Evolutionary conservation across 495 filamentous ascomycete species (phyloP), one percentile per base, ranked within the genome.

Genomic region (Penicillium pancosmium): DNA sequence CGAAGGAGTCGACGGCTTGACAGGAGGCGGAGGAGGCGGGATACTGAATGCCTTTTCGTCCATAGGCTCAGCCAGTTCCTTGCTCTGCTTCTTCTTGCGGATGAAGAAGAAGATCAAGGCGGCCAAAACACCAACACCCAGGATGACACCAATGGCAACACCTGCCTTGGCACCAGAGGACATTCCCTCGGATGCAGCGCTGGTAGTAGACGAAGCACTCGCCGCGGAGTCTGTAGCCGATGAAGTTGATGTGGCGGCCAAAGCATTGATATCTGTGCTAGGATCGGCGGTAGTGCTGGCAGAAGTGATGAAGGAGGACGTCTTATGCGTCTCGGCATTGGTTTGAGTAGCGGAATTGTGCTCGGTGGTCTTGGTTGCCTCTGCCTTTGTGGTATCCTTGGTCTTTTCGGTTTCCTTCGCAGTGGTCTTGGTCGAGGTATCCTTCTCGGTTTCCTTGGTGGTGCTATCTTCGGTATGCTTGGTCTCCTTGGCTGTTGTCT

Each of bases 131-230:
- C 87, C 78, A 33, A 95, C 72, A 11, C 81, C 83, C 3, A 92
- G 62, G 40, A 91, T 66, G 44, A 91, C 83, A 61, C 92, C 93
- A 68, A 96, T 87, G 4, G 87, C 88, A 51, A 97, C 78, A 54
- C 95, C 95, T 23, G 91, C 93, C 66, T 90, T 93, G 40, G 86
- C 88, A 40, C 86, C 90, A 33, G 57, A 50, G 6, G 63, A 66
- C 41, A 70, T 60, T 12, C 66, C 61, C 4, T 35, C 31, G 15
- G 62, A 62, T 33, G 50, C 18, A 18, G 56, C 43, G 38, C 23
- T 57, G n/a, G 59, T 5, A 8, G 57, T 66, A 8, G 54, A 19
- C 0, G 68, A 66, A 2, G 65, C 56, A 18, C 65, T 61, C 9
- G 65, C 58, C 9, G 50, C 55, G 5, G 60, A 59, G 34, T 64